Evolutionary conservation across 2,329 filamentous ascomycete species (phyloP).

Genomic region (Penicillium polonicum): DNA sequence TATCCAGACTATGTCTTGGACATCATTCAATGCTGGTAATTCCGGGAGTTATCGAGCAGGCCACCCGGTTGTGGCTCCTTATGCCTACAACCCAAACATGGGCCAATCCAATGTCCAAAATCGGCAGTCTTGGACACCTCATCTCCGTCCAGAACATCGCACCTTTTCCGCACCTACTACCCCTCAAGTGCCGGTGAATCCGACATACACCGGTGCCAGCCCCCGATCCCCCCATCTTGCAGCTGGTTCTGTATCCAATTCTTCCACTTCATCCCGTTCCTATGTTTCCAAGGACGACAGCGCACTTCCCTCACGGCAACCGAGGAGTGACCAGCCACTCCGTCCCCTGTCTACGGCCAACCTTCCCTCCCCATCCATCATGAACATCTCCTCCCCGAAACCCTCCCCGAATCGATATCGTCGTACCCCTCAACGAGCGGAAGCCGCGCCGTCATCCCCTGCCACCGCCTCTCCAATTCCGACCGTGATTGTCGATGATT

Average conservation of each 20-base stretch:
- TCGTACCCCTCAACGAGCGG: slow-evolving; percentile 60
- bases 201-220: slow-evolving; percentile 31
- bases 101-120: slow-evolving; percentile 52
- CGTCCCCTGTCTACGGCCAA: slow-evolving; percentile 51
- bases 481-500: slow-evolving; percentile 41
- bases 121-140: slow-evolving; percentile 54
- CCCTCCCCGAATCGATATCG: slow-evolving; percentile 81
- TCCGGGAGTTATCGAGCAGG: slow-evolving; percentile 49
- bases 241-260: slow-evolving; percentile 55
- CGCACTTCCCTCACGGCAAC: slow-evolving; percentile 42
- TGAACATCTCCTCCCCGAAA: slow-evolving; percentile 55
- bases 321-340: slow-evolving; percentile 36
- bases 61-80: slow-evolving; percentile 68
- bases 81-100: slow-evolving; percentile 72
- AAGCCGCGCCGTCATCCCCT: slow-evolving; percentile 38
- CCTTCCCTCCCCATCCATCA: slow-evolving; percentile 53
- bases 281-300: slow-evolving; percentile 52
- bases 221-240: slow-evolving; percentile 47
- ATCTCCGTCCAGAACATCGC: slow-evolving; percentile 57
- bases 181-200: slow-evolving; percentile 40
- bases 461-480: slow-evolving; percentile 9
- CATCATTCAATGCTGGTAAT: slow-evolving; percentile 42
- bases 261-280: slow-evolving; percentile 48
- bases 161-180: slow-evolving; percentile 54
- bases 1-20: slow-evolving; percentile 42